Evolutionary conservation across 2,329 filamentous ascomycete genomes (phyloP).

Genomic region (Tolypocladium nubicola): DNA sequence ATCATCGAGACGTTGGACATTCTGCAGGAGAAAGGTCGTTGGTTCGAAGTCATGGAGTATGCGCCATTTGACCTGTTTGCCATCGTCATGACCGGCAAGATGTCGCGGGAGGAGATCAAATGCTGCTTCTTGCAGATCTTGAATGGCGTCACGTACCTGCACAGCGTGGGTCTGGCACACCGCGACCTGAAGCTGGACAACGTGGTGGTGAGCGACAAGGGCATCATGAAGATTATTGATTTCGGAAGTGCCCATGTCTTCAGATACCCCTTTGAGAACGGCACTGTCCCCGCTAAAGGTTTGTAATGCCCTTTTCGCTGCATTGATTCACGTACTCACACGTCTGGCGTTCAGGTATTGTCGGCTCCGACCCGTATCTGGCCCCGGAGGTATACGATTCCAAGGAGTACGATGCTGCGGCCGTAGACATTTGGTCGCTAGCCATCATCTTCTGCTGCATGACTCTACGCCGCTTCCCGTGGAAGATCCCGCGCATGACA

Average conservation of each 20-base stretch:
- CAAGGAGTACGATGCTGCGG: constrained; percentile 84
- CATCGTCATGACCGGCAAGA: constrained; percentile 97
- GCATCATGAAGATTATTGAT: constrained; percentile 99
- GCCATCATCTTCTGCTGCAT: constrained; percentile 99
- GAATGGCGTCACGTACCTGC: constrained; percentile 86
- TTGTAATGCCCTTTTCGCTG: background rate
- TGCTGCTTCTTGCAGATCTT: constrained; percentile 92
- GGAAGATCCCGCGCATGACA: constrained; percentile 85
- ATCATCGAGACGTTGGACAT: constrained; percentile 98
- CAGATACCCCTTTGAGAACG: constrained; percentile 91
- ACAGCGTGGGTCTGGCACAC: constrained; percentile 90
- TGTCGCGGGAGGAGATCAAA: constrained; percentile 81
- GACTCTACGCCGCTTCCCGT: constrained; percentile 88
- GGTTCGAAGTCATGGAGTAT: constrained; percentile 99
- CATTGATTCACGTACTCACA: background rate
- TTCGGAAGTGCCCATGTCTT: constrained; percentile 97
- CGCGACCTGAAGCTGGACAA: constrained; percentile 95
- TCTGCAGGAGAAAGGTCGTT: constrained; percentile 83
- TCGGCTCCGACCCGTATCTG: constrained; percentile 87
- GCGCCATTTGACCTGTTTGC: constrained; percentile 93
- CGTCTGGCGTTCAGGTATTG: constrained; percentile 34
- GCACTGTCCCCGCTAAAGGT: constrained; percentile 27
- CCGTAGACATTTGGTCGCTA: constrained; percentile 94
- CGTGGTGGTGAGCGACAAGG: constrained; percentile 89
- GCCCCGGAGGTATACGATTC: constrained; percentile 95